Percentiles rank a stretch among this genome's conserved stretches.
phyloP scores from a whole-genome alignment of 2,329 filamentous ascomycete species.

The Talaromyces sp. region DNA sequence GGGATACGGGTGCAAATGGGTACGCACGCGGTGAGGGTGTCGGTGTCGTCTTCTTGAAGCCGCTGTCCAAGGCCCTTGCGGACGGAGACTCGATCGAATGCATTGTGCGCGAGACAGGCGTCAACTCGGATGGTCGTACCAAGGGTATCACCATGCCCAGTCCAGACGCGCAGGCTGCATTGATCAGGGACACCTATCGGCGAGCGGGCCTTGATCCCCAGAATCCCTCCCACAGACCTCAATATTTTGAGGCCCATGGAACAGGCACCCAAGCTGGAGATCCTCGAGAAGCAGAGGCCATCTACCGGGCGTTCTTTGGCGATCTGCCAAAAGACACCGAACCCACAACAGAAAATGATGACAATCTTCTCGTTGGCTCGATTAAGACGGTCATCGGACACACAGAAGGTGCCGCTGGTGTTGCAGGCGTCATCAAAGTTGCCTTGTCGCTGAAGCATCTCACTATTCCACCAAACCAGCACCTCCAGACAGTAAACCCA shows the following conservation, averaged over 20 bases:
- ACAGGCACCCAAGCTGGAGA: constrained; percentile 28
- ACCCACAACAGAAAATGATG: too few relatives aligned
- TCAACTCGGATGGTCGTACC: constrained; percentile 28
- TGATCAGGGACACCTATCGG: constrained; percentile 33
- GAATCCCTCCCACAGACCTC: constrained; percentile 3
- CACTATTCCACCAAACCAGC: constrained; percentile 20
- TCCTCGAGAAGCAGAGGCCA: constrained; percentile 9
- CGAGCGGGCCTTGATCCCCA: constrained; percentile 28
- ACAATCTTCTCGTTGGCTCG: constrained; percentile 19
- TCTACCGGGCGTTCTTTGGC: background rate
- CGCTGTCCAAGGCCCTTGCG: constrained; percentile 39
- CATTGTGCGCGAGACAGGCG: constrained; percentile 24
- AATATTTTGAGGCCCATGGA: constrained; percentile 39
- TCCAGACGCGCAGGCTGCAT: constrained; percentile 26
- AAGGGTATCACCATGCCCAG: constrained; percentile 25
- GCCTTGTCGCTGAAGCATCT: constrained; percentile 33
- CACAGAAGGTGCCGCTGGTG: constrained; percentile 22
- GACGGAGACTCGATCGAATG: constrained; percentile 40
- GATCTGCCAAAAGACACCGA: too few relatives aligned
- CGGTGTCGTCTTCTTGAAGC: constrained; percentile 46
- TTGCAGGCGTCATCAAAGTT: constrained; percentile 21
- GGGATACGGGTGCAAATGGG: constrained; percentile 42
- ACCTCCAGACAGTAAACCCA: too few relatives aligned
- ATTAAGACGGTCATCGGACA: constrained; percentile 32
- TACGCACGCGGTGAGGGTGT: constrained; percentile 50